Percentiles rank a stretch among this genome's conserved stretches.
These are phyloP conservation scores for Porphyrellus cyaneotinctus DNA, from an alignment of 768 basidiomycete genomes.

Conservation along the genomic window DNA sequence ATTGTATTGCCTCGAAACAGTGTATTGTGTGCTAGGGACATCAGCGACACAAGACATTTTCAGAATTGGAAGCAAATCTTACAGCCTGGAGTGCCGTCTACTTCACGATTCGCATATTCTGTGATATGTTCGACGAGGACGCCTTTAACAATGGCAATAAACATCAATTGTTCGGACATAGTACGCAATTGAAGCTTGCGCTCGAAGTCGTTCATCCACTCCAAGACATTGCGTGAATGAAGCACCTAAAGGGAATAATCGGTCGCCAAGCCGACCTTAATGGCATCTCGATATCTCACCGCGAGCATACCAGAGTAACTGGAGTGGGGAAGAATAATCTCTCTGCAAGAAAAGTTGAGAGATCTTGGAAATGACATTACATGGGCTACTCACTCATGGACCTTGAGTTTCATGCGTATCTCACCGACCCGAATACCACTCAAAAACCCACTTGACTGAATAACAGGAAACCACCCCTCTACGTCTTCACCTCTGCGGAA, in stretches of 20 bases:
- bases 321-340: slow-evolving; percentile 69
- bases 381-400: slow-evolving; percentile 60
- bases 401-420: slow-evolving; percentile 63
- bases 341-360: slow-evolving; percentile 40
- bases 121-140: slow-evolving; percentile 64
- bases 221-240: slow-evolving; percentile 64
- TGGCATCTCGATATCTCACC: slow-evolving; percentile 36
- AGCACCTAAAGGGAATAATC: slow-evolving; percentile 10
- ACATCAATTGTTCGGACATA: slow-evolving; percentile 56
- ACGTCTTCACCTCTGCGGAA: slow-evolving; percentile 70
- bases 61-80: slow-evolving; percentile 22
- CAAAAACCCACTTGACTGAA: slow-evolving; percentile 45
- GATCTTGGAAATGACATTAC: background rate
- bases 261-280: background rate
- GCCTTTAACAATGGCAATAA: slow-evolving; percentile 65
- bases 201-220: slow-evolving; percentile 73
- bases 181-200: slow-evolving; percentile 62
- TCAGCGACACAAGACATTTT: background rate
- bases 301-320: slow-evolving; percentile 59
- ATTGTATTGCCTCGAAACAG: slow-evolving; percentile 67
- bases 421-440: slow-evolving; percentile 68
- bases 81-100: slow-evolving; percentile 67
- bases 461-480: slow-evolving; percentile 84
- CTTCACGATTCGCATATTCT: slow-evolving; percentile 64
- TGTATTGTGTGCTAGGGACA: slow-evolving; percentile 61